These are phyloP conservation scores for Lolium multiflorum DNA, from an alignment of 176 grass and related monocot genomes.

Conservation along the genomic window DNA sequence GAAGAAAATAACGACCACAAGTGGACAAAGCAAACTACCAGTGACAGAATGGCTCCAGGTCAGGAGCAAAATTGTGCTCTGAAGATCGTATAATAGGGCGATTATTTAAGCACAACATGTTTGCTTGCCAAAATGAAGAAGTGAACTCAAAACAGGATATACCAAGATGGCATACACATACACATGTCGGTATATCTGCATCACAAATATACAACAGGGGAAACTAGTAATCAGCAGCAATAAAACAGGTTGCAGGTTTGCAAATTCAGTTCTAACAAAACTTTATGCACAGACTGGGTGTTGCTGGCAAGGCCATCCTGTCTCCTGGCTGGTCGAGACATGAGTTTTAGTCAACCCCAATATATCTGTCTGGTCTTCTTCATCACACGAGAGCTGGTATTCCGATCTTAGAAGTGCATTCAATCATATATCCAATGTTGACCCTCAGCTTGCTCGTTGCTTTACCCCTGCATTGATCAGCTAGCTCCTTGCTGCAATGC, in stretches of 20 bases:
- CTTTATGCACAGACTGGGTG: neutral
- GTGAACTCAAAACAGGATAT: neutral
- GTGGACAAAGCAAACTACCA: neutral
- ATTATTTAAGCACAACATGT: neutral
- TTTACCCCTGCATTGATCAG: neutral
- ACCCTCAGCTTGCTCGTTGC: constrained; percentile 16
- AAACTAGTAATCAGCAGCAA: neutral
- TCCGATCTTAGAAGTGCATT: neutral
- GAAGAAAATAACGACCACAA: neutral
- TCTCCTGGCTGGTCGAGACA: neutral
- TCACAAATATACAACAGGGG: too few species aligned
- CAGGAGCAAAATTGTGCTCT: neutral
- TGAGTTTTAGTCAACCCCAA: neutral
- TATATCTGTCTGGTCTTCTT: neutral
- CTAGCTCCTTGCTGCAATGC: accelerated
- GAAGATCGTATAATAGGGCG: neutral
- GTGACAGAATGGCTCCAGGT: neutral
- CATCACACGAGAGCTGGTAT: neutral
- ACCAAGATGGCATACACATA: neutral
- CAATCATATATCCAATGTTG: neutral
- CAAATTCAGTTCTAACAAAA: neutral
- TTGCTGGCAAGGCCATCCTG: neutral
- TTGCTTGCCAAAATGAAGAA: too few species aligned
- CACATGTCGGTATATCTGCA: neutral
- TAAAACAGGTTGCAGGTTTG: neutral